Conservation (phyloP, 495 filamentous ascomycete genomes). For the Halenospora varia region DNA sequence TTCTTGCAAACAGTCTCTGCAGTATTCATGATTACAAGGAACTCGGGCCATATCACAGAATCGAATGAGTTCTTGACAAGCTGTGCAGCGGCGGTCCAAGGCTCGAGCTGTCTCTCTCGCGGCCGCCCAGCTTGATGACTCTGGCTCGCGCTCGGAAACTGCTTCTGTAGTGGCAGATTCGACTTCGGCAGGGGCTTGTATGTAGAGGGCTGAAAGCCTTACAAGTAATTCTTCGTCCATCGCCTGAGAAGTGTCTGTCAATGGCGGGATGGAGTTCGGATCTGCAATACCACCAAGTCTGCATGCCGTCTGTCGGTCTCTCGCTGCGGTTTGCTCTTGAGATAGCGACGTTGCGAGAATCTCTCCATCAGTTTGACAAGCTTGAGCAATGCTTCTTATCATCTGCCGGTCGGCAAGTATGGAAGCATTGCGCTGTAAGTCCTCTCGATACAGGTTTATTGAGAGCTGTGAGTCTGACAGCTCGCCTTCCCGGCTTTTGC, state of each 20-base stretch:
- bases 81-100: constrained; percentile 7
- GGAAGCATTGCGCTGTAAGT: constrained; percentile 18
- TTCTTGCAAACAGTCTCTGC: constrained; percentile 13
- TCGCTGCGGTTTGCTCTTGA: constrained; percentile 19
- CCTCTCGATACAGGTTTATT: constrained; percentile 25
- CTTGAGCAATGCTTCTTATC: constrained; percentile 29
- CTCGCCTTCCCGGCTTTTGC: constrained; percentile 27
- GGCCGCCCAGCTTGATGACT: constrained; percentile 13
- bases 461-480: constrained; percentile 28
- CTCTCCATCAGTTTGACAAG: constrained; percentile 28
- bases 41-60: constrained; percentile 14
- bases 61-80: constrained; percentile 11
- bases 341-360: constrained; percentile 17
- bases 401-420: constrained; percentile 27
- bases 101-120: neutral
- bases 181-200: too few species aligned
- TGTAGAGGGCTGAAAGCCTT: constrained; percentile 21
- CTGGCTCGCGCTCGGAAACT: neutral
- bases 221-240: constrained; percentile 20
- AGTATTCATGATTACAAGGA: constrained; percentile 20
- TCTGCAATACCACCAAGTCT: constrained; percentile 8
- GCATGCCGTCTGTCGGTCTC: constrained; percentile 23
- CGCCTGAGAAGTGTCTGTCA: constrained; percentile 1
- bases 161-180: neutral
- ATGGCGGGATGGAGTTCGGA: neutral